A percentile compares a stretch with the other conserved stretches of the same genome.
Evolutionary conservation across 2,329 filamentous ascomycete genomes (phyloP).

Genomic region (Lasiodiplodia citricola): DNA sequence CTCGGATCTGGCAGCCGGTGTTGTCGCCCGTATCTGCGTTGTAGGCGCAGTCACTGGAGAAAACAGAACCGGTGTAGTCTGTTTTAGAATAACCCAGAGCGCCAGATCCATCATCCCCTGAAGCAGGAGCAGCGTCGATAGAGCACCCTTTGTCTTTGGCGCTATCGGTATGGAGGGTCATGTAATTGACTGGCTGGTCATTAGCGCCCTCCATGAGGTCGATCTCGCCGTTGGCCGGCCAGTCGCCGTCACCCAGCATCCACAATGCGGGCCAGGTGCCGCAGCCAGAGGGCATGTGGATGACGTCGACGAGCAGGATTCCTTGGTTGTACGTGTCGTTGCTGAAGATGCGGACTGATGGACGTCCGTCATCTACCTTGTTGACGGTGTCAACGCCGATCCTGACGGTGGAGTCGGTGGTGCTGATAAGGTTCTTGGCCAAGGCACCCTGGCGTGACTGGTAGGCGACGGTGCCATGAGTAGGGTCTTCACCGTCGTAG

Average conservation of each 20-base stretch:
- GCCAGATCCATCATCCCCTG: background rate
- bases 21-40: slow-evolving; percentile 32
- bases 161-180: slow-evolving; percentile 40
- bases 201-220: slow-evolving; percentile 47
- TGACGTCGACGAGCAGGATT: slow-evolving; percentile 40
- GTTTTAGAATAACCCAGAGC: slow-evolving; percentile 1
- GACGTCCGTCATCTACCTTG: slow-evolving; percentile 28
- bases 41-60: slow-evolving; percentile 50
- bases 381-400: slow-evolving; percentile 52
- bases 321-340: slow-evolving; percentile 40
- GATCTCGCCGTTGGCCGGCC: slow-evolving; percentile 42
- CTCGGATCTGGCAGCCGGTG: slow-evolving; percentile 44
- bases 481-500: slow-evolving; percentile 49
- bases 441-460: slow-evolving; percentile 31
- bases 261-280: slow-evolving; percentile 44
- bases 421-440: slow-evolving; percentile 32
- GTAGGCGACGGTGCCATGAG: slow-evolving; percentile 50
- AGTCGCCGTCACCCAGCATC: slow-evolving; percentile 36
- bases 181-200: slow-evolving; percentile 34
- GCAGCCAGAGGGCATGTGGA: slow-evolving; percentile 41
- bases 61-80: slow-evolving; percentile 43
- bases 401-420: slow-evolving; percentile 31
- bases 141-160: slow-evolving; percentile 30
- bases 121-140: slow-evolving; percentile 23
- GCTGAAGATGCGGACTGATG: slow-evolving; percentile 39